These are phyloP conservation scores for Dothidotthia symphoricarpi DNA, from an alignment of 2,329 filamentous ascomycete genomes.

Conservation along the genomic window DNA sequence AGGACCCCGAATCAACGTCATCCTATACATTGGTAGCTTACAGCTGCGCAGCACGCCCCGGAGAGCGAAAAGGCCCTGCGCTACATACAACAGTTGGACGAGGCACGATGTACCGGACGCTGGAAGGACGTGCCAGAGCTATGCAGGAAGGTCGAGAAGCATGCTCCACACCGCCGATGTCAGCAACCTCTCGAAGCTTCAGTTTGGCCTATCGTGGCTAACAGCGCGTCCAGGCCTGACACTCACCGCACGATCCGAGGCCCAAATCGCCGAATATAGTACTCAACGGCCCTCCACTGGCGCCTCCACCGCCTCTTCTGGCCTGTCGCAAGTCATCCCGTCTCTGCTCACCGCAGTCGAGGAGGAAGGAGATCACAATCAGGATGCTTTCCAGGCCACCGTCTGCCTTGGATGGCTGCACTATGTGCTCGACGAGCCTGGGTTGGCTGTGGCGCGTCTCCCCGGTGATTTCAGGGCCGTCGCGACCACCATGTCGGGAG, in stretches of 20 bases:
- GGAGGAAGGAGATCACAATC: constrained; percentile 43
- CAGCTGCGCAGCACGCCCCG: constrained; percentile 42
- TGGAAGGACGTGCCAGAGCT: constrained; percentile 87
- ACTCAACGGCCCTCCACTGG: constrained; percentile 44
- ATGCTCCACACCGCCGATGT: constrained; percentile 85
- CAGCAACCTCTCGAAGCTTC: constrained; percentile 41
- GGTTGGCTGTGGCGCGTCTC: constrained; percentile 59
- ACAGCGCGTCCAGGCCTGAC: constrained; percentile 43
- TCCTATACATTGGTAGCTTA: constrained; percentile 27
- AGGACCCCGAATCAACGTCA: constrained; percentile 30
- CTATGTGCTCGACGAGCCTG: constrained; percentile 71
- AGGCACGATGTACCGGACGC: constrained; percentile 80
- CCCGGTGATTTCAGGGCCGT: constrained; percentile 58
- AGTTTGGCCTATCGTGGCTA: constrained; percentile 12
- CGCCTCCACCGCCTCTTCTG: constrained; percentile 37
- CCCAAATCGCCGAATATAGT: constrained; percentile 47
- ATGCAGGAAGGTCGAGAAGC: constrained; percentile 89
- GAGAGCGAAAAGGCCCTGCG: constrained; percentile 72
- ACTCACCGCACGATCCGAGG: constrained; percentile 49
- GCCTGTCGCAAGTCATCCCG: constrained; percentile 40
- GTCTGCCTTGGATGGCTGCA: constrained; percentile 84
- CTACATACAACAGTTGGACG: constrained; percentile 80
- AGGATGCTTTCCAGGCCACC: constrained; percentile 71
- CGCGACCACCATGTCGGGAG: constrained; percentile 19
- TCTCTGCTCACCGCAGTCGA: constrained; percentile 43